phyloP scores from a whole-genome alignment of 2,329 filamentous ascomycete species.

The Trichoderma sp. region DNA sequence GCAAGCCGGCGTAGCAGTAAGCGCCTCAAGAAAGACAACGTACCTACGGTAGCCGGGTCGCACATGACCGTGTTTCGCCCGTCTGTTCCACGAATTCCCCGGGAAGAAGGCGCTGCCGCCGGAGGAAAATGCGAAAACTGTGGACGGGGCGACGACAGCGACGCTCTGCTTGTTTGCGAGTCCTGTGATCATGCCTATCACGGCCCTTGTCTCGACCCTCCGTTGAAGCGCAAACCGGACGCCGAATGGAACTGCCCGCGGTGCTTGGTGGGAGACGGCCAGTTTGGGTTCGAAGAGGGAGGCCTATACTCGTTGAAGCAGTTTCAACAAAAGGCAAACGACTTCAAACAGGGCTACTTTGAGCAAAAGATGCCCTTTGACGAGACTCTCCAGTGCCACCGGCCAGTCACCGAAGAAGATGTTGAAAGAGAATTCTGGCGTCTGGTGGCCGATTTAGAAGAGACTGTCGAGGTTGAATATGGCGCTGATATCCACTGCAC shows the following conservation, averaged over 20 bases:
- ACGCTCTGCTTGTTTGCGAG: constrained; percentile 78
- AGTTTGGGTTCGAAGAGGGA: constrained; percentile 97
- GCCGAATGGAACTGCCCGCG: constrained; percentile 93
- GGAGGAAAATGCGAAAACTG: constrained; percentile 82
- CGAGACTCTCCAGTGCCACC: constrained; percentile 75
- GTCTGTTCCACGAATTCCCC: constrained; percentile 66
- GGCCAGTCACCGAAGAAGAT: constrained; percentile 87
- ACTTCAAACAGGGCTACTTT: constrained; percentile 95
- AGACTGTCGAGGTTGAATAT: constrained; percentile 97
- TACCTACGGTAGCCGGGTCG: constrained; percentile 88
- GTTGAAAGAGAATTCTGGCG: constrained; percentile 97
- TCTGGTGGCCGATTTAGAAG: constrained; percentile 87
- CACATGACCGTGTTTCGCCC: constrained; percentile 95
- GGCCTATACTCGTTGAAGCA: constrained; percentile 92
- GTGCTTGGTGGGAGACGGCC: constrained; percentile 92
- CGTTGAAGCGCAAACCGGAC: constrained; percentile 73
- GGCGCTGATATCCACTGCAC: constrained; percentile 98
- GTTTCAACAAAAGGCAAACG: constrained; percentile 93
- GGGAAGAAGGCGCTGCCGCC: constrained; percentile 51
- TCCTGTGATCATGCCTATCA: constrained; percentile 90
- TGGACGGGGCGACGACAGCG: constrained; percentile 72
- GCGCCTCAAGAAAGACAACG: constrained; percentile 77
- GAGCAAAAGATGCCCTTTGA: constrained; percentile 87
- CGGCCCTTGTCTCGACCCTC: constrained; percentile 84
- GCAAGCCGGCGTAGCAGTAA: constrained; percentile 88